Evolutionary conservation across 805 yeast genomes (phyloP), one percentile per base, ranked within the genome.

Genomic region (Yamadazyma kitorensis): DNA sequence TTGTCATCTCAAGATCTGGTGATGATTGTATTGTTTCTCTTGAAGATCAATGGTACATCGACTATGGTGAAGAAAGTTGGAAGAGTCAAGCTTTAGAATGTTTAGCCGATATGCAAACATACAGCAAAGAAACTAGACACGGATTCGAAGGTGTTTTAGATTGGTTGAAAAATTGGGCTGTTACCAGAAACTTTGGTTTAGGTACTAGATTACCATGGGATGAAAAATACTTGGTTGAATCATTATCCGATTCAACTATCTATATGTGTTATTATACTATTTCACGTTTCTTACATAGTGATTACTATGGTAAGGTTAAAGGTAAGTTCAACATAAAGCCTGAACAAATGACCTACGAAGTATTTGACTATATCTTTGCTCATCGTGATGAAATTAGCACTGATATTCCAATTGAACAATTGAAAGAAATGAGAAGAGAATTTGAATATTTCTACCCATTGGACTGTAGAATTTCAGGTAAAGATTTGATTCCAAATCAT

Each of bases 121-220:
- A 76, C 70, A 72, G 82, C 34, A 70, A 80, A 31, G 98, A 89
- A 68, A 86, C 94, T 26, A 76, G 83, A 52, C 79, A 91, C 55
- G 96, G 94, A 5, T 91, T 93, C 52, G 96, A 88, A 64, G 89
- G 88, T 61, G 95, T 86, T 39, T 72, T 93, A 53, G 94, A 82
- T 48, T 93, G 98, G 98, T 78, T 93, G 54, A 86, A 83, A 68
- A 89, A 88, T 71, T 93, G 98, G 98, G 98, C 98, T 33, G 86
- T 93, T 40, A 86, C 95, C 39, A 85, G 98, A 72, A 82, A 95
- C 37, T 93, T 86, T 51, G 98, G 98, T 59, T 74, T 93, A 48
- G 98, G 98, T 59, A 80, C 97, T 38, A 81, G 70, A 56, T 77
- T 93, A 47, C 98, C 98, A 39, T 93, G 98, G 98, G 98, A 93